A percentile compares a stretch with the other conserved stretches of the same genome.
phyloP scores from a whole-genome alignment of 306 rosid species.

The Luffa acutangula region DNA sequence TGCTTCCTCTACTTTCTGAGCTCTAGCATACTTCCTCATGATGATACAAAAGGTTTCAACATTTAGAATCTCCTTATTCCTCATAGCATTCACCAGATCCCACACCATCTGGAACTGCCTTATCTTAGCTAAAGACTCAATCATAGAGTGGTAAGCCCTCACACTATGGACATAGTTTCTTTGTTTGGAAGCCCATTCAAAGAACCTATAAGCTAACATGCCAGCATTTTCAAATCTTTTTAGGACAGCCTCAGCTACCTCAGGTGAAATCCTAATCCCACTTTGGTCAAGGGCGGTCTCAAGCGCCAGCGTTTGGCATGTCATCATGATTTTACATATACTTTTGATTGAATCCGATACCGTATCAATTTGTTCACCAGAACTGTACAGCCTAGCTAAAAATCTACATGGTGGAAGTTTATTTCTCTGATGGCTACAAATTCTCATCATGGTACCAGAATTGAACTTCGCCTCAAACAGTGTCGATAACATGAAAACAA shows the following conservation, averaged over 20 bases:
- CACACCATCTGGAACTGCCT: constrained; percentile 79
- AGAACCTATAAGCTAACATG: constrained; percentile 67
- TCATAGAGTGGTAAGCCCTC: constrained; percentile 68
- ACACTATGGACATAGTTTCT: constrained; percentile 38
- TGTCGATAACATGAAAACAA: not conserved
- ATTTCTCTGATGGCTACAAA: not conserved
- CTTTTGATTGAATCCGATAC: constrained; percentile 33
- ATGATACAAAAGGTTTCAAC: constrained; percentile 81
- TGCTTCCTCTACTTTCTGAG: constrained; percentile 73
- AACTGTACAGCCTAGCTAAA: constrained; percentile 22
- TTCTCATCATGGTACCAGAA: constrained; percentile 1
- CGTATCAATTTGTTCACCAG: constrained; percentile 23
- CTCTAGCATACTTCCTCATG: constrained; percentile 77
- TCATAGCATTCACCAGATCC: constrained; percentile 76
- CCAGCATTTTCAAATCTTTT: constrained; percentile 66
- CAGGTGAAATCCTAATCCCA: constrained; percentile 54
- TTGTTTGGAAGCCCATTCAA: constrained; percentile 70
- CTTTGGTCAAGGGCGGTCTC: constrained; percentile 70
- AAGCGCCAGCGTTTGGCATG: constrained; percentile 38
- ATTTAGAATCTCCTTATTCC: constrained; percentile 47
- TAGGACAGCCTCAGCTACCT: constrained; percentile 59
- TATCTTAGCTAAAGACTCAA: constrained; percentile 65
- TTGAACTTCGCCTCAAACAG: not conserved
- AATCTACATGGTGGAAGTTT: constrained; percentile 6
- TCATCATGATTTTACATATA: constrained; percentile 49